These are phyloP conservation scores for Sordaria brevicollis DNA, from an alignment of 495 filamentous ascomycete genomes.

Conservation along the genomic window DNA sequence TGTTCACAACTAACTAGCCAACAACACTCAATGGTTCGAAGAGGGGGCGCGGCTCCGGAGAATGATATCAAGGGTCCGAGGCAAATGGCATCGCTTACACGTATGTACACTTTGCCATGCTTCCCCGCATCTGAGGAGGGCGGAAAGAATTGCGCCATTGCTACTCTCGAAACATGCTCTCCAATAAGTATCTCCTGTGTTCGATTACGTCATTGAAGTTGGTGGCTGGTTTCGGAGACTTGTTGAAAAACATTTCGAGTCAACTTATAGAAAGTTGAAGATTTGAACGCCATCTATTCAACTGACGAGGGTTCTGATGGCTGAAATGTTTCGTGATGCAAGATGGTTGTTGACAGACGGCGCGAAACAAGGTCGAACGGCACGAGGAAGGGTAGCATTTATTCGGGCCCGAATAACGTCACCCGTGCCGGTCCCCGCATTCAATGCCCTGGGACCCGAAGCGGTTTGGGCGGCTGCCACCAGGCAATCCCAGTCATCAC, in stretches of 20 bases:
- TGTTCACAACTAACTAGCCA: no score
- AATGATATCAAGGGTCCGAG: not conserved
- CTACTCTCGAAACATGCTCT: not conserved
- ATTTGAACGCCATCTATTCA: not conserved
- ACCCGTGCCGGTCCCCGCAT: not conserved
- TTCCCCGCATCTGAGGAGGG: not conserved
- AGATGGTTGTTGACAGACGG: not conserved
- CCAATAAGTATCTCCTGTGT: not conserved
- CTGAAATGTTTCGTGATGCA: not conserved
- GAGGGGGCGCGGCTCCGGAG: not conserved
- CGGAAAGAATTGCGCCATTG: not conserved
- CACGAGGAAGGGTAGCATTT: not conserved
- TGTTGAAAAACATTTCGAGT: not conserved
- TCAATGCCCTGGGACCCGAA: not conserved
- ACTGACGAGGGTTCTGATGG: no score
- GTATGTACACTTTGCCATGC: not conserved
- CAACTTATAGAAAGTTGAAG: not conserved
- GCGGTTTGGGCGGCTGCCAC: not conserved
- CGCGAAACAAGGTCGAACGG: not conserved
- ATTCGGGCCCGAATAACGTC: not conserved
- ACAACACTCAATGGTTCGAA: no score
- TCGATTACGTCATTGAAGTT: not conserved
- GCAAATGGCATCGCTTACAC: not conserved
- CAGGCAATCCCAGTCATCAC: not conserved
- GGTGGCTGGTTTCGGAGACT: not conserved